Evolutionary conservation across 805 yeast species (phyloP), one percentile per base, ranked within the genome.

Genomic region (Saturnispora silvae): DNA sequence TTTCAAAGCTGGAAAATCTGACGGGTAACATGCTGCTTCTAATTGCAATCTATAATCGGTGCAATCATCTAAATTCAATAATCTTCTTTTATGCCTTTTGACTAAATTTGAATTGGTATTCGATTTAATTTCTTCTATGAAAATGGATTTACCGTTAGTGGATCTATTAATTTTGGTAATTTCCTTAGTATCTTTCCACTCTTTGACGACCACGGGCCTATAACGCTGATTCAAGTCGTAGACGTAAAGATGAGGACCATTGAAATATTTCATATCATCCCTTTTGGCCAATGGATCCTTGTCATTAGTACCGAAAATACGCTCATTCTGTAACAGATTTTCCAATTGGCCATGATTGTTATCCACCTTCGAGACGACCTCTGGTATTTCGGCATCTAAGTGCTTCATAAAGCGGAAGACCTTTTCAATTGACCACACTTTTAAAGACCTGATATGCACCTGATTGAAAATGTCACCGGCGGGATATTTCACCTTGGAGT

Each of bases 341-440:
- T 79, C 69, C 33, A 79, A 59, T 28, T 54, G 53, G 13, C 40
- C 47, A n/a, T n/a, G n/a, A n/a, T n/a, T n/a, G n/a, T n/a, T n/a
- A n/a, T 48, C 45, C 28, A 44, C 32, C 22, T 43, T 40, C 2
- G 45, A 47, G 3, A 17, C 18, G 27, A 11, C 26, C 20, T 50
- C 53, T 3, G 53, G 53, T 14, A 52, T 41, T 10, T 57, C 51
- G 37, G 50, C 75, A 34, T 74, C 76, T 48, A 82, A 60, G 54
- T 82, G 74, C 43, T 67, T 70, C 55, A 86, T 66, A 51, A 87
- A 87, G 35, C 95, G 63, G 49, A 76, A 70, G 2, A 87, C 85
- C 56, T 87, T 89, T 39, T 84, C 94, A 49, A 73, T 77, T 28
- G 79, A 74, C 96, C 96, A 89, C 18, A 87, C 81, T 55, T 87